A percentile compares a stretch with the other conserved stretches of the same genome.
Evolutionary conservation across 306 rosid species (phyloP).

Genomic region (Carpinus fangiana): DNA sequence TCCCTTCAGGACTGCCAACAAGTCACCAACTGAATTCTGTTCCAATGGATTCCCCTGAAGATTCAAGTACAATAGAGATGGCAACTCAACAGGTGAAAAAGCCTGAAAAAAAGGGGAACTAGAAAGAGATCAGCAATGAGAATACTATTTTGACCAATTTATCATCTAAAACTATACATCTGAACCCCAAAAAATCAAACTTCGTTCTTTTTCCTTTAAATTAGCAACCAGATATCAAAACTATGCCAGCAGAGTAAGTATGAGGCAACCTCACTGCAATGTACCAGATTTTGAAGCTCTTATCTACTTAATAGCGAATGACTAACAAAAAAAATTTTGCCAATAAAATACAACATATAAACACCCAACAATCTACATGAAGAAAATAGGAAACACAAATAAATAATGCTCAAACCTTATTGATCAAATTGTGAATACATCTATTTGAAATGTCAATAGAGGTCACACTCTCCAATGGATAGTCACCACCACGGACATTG

Average conservation of each 20-base stretch:
- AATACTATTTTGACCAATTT: conserved; percentile 9
- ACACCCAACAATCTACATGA: not conserved
- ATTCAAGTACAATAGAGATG: conserved; percentile 73
- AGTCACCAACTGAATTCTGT: conserved; percentile 57
- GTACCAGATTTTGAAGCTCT: conserved; percentile 14
- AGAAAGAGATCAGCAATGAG: conserved; percentile 14
- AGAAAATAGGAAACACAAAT: conserved; percentile 17
- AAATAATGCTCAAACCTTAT: conserved; percentile 44
- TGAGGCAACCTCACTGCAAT: not conserved
- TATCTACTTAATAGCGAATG: not conserved
- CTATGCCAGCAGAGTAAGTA: not conserved
- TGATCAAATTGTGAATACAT: conserved; percentile 63
- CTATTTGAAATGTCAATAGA: conserved; percentile 79
- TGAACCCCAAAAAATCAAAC: not conserved
- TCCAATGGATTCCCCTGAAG: conserved; percentile 72
- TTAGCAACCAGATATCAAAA: not conserved
- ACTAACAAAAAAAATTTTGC: not conserved
- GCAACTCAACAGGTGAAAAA: conserved; percentile 60
- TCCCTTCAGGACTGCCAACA: conserved; percentile 50
- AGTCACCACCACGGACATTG: conserved; percentile 42
- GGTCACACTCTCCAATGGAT: conserved; percentile 45
- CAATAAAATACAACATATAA: not conserved
- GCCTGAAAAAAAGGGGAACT: conserved; percentile 45
- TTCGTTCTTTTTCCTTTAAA: not conserved
- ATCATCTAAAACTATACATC: conserved; percentile 3